Evolutionary conservation across 2,329 filamentous ascomycete genomes (phyloP).

Genomic region (Nothophaeocryptopus gaeumannii): DNA sequence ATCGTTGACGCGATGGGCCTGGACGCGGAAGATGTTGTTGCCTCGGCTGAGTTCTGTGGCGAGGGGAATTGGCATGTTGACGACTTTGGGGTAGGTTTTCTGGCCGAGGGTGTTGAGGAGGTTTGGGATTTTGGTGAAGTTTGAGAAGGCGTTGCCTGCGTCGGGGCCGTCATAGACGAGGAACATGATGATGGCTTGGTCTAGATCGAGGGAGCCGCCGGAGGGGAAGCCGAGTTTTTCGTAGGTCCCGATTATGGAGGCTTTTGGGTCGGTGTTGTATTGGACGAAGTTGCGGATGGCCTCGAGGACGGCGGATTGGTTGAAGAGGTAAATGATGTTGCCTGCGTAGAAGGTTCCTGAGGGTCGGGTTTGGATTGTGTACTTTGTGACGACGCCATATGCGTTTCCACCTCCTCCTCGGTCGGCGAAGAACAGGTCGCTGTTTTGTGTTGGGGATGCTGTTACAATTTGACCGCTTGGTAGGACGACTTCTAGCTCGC

Average conservation of each 20-base stretch:
- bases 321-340: constrained; percentile 9
- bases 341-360: constrained; percentile 10
- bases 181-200: constrained; percentile 36
- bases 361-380: constrained; percentile 5
- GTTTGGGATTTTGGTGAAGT: constrained; percentile 35
- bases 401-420: constrained; percentile 54
- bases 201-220: constrained; percentile 30
- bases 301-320: constrained; percentile 2
- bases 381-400: constrained; percentile 12
- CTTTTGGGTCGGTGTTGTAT: constrained; percentile 37
- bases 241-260: constrained; percentile 36
- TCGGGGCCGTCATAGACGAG: constrained; percentile 38
- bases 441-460: constrained; percentile 39
- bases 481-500: constrained; percentile 23
- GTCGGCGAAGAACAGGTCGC: constrained; percentile 54
- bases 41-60: constrained; percentile 32
- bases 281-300: constrained; percentile 34
- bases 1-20: constrained; percentile 31
- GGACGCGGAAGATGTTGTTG: constrained; percentile 37
- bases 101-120: constrained; percentile 30
- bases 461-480: constrained; percentile 26
- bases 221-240: constrained; percentile 33
- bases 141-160: constrained; percentile 32
- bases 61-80: constrained; percentile 36
- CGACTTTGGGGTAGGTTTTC: constrained; percentile 35